phyloP scores from a whole-genome alignment of 1,284 basidiomycete species.

The Trichosporon sp. region DNA sequence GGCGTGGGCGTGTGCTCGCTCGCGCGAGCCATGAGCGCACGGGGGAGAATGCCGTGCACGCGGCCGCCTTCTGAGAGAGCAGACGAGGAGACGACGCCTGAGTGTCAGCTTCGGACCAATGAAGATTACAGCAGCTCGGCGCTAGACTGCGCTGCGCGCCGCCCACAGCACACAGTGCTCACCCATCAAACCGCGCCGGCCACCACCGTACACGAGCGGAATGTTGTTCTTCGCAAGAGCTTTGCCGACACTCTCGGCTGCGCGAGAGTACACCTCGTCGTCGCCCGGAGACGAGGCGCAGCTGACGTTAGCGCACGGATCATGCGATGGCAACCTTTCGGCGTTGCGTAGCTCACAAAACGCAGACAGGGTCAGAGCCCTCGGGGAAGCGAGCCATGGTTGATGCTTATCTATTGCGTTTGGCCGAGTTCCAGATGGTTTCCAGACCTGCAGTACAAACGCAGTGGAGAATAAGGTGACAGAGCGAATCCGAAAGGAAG shows the following conservation, averaged over 20 bases:
- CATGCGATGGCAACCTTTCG: neutral
- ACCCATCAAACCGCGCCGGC: slow-evolving; percentile 76
- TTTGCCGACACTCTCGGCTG: slow-evolving; percentile 69
- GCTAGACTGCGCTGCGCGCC: neutral
- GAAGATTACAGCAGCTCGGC: neutral
- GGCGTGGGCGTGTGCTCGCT: slow-evolving; percentile 28
- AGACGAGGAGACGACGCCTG: slow-evolving; percentile 63
- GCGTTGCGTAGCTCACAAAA: slow-evolving; percentile 43
- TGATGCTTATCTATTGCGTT: neutral
- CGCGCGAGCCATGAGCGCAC: slow-evolving; percentile 51
- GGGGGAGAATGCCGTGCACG: slow-evolving; percentile 76
- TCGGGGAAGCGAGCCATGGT: neutral
- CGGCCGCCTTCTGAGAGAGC: slow-evolving; percentile 63
- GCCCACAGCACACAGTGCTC: slow-evolving; percentile 4
- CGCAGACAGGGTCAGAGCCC: slow-evolving; percentile 39
- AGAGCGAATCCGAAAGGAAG: neutral
- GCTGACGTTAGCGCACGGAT: slow-evolving; percentile 27
- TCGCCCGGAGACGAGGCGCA: slow-evolving; percentile 69
- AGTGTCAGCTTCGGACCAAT: neutral
- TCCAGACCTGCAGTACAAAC: neutral
- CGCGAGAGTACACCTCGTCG: slow-evolving; percentile 57
- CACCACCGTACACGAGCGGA: slow-evolving; percentile 81
- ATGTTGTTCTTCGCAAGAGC: slow-evolving; percentile 63
- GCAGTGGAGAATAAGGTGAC: neutral
- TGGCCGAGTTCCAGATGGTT: neutral